Base-by-base conservation (phyloP, 805 yeast species). In the Cyberlindnera euphorbiiphila region DNA sequence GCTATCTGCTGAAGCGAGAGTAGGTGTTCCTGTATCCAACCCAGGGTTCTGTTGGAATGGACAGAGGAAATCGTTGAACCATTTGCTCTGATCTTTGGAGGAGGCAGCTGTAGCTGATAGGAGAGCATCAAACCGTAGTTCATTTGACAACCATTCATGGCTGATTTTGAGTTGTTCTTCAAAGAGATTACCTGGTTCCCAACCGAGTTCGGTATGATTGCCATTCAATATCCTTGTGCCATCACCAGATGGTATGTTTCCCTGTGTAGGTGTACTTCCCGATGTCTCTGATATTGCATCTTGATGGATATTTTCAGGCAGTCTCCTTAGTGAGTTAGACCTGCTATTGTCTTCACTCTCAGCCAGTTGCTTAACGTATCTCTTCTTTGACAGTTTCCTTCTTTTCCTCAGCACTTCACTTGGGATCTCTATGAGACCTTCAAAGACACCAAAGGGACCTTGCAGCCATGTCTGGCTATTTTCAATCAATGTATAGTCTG, bases 401-500 rank as follows among this genome's bases (percentile, higher is more conserved):
- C 58, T 44, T 31, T 54, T 54, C 29, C 49, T 37, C 43, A 54
- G 34, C 13, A 51, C 18, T 21, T 49, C 42, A 11, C 34, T 41
- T 8, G 58, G 53, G 2, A 54, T 28, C 5, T 45, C 32, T 7
- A 5, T 38, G 13, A 54, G 37, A 0, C 81, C 81, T 46, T 70
- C 71, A 50, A 87, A 85, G 1, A 85, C 93, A 1, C 94, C 95
- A 65, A 86, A 88, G 11, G 93, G 94, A 1, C 95, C 95, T 29
- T 72, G 60, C 5, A 72, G 51, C 61, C 72, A 68, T 0, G 86
- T 80, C 27, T 67, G 65, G 3, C 64, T 66, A 18, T 64, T 55
- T 1, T 54, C 57, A 9, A 72, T 63, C 21, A 61, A 52, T 4
- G 66, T 60, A 14, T 66, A 58, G 23, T 72, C 70, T 22, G 74